phyloP scores from a whole-genome alignment of 805 yeast genomes.

The Wickerhamiella domercqiae region DNA sequence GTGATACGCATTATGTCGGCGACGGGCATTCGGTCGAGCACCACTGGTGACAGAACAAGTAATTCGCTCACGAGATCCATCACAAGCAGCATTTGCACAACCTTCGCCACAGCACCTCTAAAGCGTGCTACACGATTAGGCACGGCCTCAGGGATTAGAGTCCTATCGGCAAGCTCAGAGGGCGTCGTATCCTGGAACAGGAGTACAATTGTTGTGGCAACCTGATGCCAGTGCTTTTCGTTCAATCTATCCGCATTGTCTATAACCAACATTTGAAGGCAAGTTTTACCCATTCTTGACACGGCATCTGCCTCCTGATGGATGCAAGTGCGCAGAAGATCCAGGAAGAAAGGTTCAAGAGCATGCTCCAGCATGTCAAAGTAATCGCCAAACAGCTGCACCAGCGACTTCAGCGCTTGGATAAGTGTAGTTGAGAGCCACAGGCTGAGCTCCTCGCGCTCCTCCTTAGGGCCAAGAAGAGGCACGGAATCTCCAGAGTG shows the following conservation, averaged over 20 bases:
- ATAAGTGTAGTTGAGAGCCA: conserved; percentile 95
- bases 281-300: conserved; percentile 84
- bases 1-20: conserved; percentile 45
- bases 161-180: conserved; percentile 44
- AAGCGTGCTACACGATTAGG: conserved; percentile 34
- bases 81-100: conserved; percentile 78
- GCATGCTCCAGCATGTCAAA: conserved; percentile 60
- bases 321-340: conserved; percentile 68
- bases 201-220: conserved; percentile 47
- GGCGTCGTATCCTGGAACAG: conserved; percentile 80
- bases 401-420: conserved; percentile 83
- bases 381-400: conserved; percentile 67
- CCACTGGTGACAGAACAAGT: conserved; percentile 38
- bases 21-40: conserved; percentile 57
- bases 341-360: conserved; percentile 68
- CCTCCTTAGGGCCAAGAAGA: neutral
- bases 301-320: conserved; percentile 96
- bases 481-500: conserved; percentile 28
- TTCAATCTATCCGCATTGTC: conserved; percentile 55
- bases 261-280: conserved; percentile 64
- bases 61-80: conserved; percentile 75
- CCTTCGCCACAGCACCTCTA: conserved; percentile 73
- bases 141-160: conserved; percentile 9
- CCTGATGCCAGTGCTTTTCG: conserved; percentile 56
- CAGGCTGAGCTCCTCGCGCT: conserved; percentile 73